Percentiles rank a stretch among this genome's conserved stretches.
Evolutionary conservation across 2,329 filamentous ascomycete genomes (phyloP).

Genomic region (Neoscytalidium dimidiatum): DNA sequence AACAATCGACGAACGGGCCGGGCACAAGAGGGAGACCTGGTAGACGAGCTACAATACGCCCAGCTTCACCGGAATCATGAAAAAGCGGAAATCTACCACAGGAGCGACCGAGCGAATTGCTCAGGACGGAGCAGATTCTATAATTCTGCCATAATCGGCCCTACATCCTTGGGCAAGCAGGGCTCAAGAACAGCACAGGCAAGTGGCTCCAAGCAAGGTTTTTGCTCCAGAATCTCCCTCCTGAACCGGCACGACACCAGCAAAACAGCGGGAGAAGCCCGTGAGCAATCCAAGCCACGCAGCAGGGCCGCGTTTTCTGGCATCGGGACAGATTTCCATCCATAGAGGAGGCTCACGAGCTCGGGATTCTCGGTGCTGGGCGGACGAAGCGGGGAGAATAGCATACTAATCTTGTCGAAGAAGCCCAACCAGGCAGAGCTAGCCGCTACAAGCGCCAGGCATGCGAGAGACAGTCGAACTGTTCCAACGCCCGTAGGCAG

Average conservation of each 20-base stretch:
- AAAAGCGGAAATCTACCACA: not conserved
- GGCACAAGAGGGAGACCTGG: not conserved
- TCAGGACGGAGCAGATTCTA: not conserved
- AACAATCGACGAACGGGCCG: not conserved
- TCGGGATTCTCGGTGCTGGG: not conserved
- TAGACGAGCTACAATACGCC: not conserved
- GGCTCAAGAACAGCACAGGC: not conserved
- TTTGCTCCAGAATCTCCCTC: not conserved
- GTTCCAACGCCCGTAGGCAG: not conserved
- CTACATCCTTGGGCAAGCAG: not conserved
- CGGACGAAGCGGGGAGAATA: not conserved
- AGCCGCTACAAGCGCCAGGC: not conserved
- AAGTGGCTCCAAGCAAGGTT: not conserved
- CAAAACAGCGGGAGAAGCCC: not conserved
- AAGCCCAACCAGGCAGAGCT: not conserved
- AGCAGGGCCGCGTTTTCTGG: not conserved
- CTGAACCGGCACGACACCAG: not conserved
- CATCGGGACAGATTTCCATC: not conserved
- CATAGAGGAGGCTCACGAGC: not conserved
- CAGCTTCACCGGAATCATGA: not conserved
- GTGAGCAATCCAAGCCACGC: not conserved
- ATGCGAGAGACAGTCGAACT: not conserved
- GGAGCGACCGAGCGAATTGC: not conserved
- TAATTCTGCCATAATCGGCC: constrained; percentile 1
- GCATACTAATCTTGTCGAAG: not conserved